These are phyloP conservation scores for Metarhizium sp. DNA, from an alignment of 2,329 filamentous ascomycete species.

Conservation along the genomic window DNA sequence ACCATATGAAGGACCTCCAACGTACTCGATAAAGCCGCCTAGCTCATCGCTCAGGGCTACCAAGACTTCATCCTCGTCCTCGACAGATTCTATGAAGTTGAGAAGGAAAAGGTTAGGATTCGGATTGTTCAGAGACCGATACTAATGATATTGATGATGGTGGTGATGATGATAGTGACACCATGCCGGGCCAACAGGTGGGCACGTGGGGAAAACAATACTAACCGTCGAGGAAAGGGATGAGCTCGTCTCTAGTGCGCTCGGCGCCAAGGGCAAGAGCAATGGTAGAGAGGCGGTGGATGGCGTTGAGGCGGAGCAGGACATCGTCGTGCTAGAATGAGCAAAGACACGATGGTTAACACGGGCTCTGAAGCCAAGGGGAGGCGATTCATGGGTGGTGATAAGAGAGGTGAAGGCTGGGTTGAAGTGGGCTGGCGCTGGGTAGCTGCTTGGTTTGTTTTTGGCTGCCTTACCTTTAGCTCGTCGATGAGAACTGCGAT, in stretches of 20 bases:
- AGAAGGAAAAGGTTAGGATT: neutral
- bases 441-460: too few species aligned
- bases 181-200: neutral
- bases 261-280: conserved; percentile 91
- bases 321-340: conserved; percentile 85
- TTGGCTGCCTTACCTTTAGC: conserved; percentile 66
- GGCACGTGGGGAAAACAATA: conserved; percentile 14
- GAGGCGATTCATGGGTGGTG: neutral
- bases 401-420: conserved; percentile 7
- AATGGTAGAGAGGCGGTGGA: conserved; percentile 96
- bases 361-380: conserved; percentile 9
- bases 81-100: conserved; percentile 71
- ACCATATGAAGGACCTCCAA: conserved; percentile 85
- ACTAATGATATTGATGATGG: neutral
- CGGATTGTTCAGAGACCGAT: neutral
- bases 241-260: conserved; percentile 94
- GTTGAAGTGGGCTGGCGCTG: neutral
- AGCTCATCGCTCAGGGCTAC: conserved; percentile 96
- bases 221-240: conserved; percentile 97
- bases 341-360: conserved; percentile 14
- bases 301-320: conserved; percentile 92
- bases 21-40: conserved; percentile 93
- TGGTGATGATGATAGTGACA: neutral
- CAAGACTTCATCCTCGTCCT: conserved; percentile 97
- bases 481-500: conserved; percentile 99